phyloP scores from a whole-genome alignment of 345 rosid species.

The Nephelium lappaceum region DNA sequence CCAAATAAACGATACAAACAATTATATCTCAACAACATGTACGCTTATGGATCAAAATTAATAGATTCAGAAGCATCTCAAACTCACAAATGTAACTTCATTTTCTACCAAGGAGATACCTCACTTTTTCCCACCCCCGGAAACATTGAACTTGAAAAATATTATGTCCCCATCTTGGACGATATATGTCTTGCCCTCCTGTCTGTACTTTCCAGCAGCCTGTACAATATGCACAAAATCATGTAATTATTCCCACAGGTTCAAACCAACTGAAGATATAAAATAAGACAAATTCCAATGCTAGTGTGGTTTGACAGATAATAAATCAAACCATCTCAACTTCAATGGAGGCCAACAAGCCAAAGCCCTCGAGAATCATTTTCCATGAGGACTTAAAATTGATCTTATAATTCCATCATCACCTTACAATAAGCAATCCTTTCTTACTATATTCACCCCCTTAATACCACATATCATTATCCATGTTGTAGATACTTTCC shows the following conservation, averaged over 20 bases:
- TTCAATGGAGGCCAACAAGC: neutral
- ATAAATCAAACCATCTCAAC: neutral
- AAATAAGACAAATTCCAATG: neutral
- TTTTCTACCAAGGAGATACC: neutral
- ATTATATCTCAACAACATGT: neutral
- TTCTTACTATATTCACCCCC: neutral
- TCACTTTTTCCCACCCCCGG: conserved; percentile 98
- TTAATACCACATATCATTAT: neutral
- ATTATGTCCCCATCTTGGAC: conserved; percentile 95
- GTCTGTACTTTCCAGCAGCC: conserved; percentile 94
- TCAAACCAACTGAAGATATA: neutral
- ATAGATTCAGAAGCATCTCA: neutral
- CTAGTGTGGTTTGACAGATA: neutral
- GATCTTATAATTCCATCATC: conserved; percentile 7
- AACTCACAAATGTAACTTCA: neutral
- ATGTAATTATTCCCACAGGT: neutral
- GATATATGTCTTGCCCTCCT: conserved; percentile 92
- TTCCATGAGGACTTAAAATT: no score
- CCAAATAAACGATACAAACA: neutral
- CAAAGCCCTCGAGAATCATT: neutral
- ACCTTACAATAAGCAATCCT: neutral
- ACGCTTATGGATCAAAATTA: conserved; percentile 13
- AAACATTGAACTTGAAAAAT: conserved; percentile 96
- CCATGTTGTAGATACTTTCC: neutral
- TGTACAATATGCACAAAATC: conserved; percentile 23